Evolutionary conservation across 257 asterid genomes (phyloP).

Genomic region (Solanum neorickii): DNA sequence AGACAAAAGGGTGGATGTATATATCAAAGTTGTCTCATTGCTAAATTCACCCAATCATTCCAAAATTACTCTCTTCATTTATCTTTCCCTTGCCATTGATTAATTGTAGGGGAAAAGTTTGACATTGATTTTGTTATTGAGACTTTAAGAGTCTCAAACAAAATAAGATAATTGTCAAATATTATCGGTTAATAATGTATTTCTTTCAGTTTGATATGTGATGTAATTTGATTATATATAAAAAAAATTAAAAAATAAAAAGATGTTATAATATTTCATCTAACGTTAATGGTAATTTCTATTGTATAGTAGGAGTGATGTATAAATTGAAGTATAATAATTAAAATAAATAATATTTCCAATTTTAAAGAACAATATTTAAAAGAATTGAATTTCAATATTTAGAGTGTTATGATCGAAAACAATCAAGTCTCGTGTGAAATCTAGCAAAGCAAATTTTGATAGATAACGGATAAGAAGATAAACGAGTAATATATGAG

Average conservation of each 20-base stretch:
- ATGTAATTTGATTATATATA: too few species aligned
- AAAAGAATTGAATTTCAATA: too few species aligned
- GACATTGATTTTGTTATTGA: not conserved
- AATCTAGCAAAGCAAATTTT: too few species aligned
- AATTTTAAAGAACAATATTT: too few species aligned
- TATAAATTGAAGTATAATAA: not conserved
- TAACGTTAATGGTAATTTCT: not conserved
- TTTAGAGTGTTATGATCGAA: too few species aligned
- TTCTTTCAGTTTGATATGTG: not conserved
- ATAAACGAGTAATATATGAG: too few species aligned
- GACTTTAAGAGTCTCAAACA: not conserved
- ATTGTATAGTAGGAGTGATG: too few species aligned
- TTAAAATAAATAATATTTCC: not conserved
- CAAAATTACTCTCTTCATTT: not conserved
- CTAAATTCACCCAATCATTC: not conserved
- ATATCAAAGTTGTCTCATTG: not conserved
- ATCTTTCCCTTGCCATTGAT: not conserved
- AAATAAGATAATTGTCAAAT: not conserved
- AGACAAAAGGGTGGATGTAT: not conserved
- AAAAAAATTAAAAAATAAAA: accelerated
- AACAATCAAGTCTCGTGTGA: too few species aligned
- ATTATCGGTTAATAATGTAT: not conserved
- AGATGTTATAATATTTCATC: too few species aligned
- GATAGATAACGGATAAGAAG: too few species aligned
- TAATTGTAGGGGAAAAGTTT: not conserved